phyloP scores from a whole-genome alignment of 2,329 filamentous ascomycete genomes.

The Colletotrichum eleusines region DNA sequence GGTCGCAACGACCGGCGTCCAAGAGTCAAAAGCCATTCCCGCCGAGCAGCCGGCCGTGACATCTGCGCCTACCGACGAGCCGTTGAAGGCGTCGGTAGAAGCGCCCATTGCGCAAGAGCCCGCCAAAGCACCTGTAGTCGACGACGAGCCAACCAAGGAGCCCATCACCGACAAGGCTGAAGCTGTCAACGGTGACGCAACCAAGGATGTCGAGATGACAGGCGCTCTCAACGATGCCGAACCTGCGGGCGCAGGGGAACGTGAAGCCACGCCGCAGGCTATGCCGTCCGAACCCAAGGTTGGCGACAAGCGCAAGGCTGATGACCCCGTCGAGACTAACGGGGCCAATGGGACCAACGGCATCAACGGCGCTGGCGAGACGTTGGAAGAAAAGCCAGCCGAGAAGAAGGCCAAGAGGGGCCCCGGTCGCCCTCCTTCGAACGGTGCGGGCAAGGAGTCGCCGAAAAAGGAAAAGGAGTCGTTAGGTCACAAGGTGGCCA shows the following conservation, averaged over 20 bases:
- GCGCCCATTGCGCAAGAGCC: constrained; percentile 46
- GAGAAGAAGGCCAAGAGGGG: constrained; percentile 47
- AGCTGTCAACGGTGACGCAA: constrained; percentile 32
- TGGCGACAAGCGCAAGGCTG: constrained; percentile 55
- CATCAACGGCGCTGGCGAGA: constrained; percentile 43
- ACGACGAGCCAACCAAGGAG: constrained; percentile 47
- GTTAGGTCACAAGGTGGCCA: constrained; percentile 42
- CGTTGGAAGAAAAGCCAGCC: constrained; percentile 30
- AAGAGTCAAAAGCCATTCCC: constrained; percentile 45
- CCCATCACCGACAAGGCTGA: constrained; percentile 48
- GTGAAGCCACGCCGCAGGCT: constrained; percentile 36
- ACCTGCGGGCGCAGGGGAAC: constrained; percentile 29
- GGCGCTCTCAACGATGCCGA: constrained; percentile 44
- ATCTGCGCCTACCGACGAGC: constrained; percentile 13
- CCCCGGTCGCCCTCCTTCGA: constrained; percentile 37
- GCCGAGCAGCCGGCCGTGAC: constrained; percentile 25
- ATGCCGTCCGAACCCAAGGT: constrained; percentile 46
- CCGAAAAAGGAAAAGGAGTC: constrained; percentile 37
- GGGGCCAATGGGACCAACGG: constrained; percentile 45
- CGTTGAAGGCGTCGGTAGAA: constrained; percentile 33
- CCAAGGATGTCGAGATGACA: constrained; percentile 44
- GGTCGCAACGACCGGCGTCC: constrained; percentile 45
- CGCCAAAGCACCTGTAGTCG: constrained; percentile 45
- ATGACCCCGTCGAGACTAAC: constrained; percentile 46
- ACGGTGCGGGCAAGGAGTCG: constrained; percentile 27